Conservation (phyloP, 345 rosid genomes). For the Hibiscus tridactylites region DNA sequence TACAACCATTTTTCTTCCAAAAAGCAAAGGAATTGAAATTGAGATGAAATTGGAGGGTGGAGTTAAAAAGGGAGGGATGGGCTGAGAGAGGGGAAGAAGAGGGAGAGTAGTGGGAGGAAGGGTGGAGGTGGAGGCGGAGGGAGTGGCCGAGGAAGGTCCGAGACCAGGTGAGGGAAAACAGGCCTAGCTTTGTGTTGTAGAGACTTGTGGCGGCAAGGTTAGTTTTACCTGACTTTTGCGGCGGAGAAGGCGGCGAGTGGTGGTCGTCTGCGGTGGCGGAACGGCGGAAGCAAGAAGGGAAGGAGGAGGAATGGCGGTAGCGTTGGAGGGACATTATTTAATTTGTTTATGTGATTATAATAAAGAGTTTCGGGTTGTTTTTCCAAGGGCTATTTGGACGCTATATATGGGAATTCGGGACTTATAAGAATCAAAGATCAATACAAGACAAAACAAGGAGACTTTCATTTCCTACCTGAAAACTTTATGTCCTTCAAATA, state of each 20-base stretch:
- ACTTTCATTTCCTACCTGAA: not conserved
- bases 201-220: conserved; percentile 59
- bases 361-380: not conserved
- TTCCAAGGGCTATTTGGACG: conserved; percentile 12
- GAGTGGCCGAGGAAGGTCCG: conserved; percentile 68
- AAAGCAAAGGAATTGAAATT: conserved; percentile 60
- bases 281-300: conserved; percentile 47
- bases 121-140: conserved; percentile 62
- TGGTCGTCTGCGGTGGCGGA: conserved; percentile 6
- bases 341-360: not conserved
- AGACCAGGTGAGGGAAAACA: conserved; percentile 86
- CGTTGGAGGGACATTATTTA: conserved; percentile 41
- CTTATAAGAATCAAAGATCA: not conserved
- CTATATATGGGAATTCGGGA: not conserved
- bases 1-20: conserved; percentile 79
- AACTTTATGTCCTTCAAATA: not conserved
- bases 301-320: conserved; percentile 19
- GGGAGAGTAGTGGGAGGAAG: conserved; percentile 21
- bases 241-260: conserved; percentile 20
- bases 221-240: conserved; percentile 30
- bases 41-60: conserved; percentile 59
- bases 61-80: conserved; percentile 36
- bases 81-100: conserved; percentile 30
- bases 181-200: conserved; percentile 67
- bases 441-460: not conserved